Evolutionary conservation across 2,329 filamentous ascomycete genomes (phyloP).

Genomic region (Talaromyces sp.): DNA sequence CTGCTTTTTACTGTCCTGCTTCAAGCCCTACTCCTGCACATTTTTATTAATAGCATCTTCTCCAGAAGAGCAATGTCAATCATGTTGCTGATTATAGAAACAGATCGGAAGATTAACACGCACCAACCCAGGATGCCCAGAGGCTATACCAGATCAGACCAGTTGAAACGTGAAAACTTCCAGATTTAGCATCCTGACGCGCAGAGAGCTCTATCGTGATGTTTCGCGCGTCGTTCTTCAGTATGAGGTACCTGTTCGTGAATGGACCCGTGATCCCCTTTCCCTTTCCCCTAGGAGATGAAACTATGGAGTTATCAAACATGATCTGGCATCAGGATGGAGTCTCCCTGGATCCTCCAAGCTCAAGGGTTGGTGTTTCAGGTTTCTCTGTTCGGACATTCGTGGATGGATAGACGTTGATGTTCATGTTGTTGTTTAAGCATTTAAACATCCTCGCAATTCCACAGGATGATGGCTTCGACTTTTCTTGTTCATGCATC

Average conservation of each 20-base stretch:
- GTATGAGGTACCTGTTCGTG: constrained; percentile 21
- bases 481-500: constrained; percentile 9
- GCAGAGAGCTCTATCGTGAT: constrained; percentile 23
- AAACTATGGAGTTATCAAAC: neutral
- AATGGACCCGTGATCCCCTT: constrained; percentile 18
- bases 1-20: neutral
- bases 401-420: constrained; percentile 24
- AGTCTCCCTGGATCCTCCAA: constrained; percentile 17
- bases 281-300: neutral
- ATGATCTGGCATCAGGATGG: constrained; percentile 27
- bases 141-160: constrained; percentile 11
- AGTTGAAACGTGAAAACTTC: constrained; percentile 24
- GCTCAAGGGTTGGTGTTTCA: constrained; percentile 34
- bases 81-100: constrained; percentile 23
- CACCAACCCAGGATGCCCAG: too few relatives aligned
- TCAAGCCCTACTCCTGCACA: neutral
- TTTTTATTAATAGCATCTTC: constrained; percentile 17
- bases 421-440: constrained; percentile 18
- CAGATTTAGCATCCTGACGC: constrained; percentile 30
- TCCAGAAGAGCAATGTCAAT: neutral
- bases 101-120: constrained; percentile 13
- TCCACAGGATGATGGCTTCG: constrained; percentile 20
- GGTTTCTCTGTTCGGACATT: constrained; percentile 27
- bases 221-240: constrained; percentile 15
- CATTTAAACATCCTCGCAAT: constrained; percentile 39